Evolutionary conservation across 163 green algal genomes (phyloP).

Genomic region (Trebouxiophyceae sp.): DNA sequence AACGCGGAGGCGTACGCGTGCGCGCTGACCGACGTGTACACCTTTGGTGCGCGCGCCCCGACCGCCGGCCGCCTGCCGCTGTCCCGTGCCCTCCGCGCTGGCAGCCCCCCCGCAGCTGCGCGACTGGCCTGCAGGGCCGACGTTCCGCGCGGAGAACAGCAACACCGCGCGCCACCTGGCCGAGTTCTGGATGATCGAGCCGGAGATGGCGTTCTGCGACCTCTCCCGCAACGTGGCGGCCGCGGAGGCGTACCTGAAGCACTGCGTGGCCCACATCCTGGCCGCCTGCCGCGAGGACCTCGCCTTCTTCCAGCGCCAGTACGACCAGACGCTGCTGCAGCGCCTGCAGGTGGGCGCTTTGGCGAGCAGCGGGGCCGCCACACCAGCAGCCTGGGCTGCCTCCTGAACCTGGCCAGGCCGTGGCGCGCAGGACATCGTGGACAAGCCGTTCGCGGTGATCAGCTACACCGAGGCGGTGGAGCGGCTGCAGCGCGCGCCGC

Average conservation of each 20-base stretch:
- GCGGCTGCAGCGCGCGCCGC: conserved; percentile 70
- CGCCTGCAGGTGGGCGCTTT: conserved; percentile 25
- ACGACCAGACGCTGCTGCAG: conserved; percentile 26
- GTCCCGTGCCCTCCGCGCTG: no score
- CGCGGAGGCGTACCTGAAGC: conserved; percentile 92
- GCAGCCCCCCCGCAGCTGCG: no score
- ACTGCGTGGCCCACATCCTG: conserved; percentile 47
- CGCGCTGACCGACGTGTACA: conserved; percentile 71
- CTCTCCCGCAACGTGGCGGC: neutral
- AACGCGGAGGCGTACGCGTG: conserved; percentile 74
- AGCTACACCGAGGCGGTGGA: conserved; percentile 95
- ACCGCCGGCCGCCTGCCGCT: no score
- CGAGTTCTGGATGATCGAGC: conserved; percentile 99
- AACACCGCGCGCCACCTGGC: conserved; percentile 94
- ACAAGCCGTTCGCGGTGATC: conserved; percentile 73
- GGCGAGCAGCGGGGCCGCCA: no score
- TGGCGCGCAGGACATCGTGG: conserved; percentile 51
- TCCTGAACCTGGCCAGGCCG: no score
- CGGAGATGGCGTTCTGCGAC: conserved; percentile 95
- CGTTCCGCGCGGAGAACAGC: conserved; percentile 93
- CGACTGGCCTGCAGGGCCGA: conserved; percentile 51
- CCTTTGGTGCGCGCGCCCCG: conserved; percentile 40
- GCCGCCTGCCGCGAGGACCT: conserved; percentile 58
- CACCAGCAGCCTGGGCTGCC: no score
- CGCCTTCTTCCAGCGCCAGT: conserved; percentile 67